Evolutionary conservation across 2,329 filamentous ascomycete species (phyloP).

Genomic region (Trichoderma guizhouense): DNA sequence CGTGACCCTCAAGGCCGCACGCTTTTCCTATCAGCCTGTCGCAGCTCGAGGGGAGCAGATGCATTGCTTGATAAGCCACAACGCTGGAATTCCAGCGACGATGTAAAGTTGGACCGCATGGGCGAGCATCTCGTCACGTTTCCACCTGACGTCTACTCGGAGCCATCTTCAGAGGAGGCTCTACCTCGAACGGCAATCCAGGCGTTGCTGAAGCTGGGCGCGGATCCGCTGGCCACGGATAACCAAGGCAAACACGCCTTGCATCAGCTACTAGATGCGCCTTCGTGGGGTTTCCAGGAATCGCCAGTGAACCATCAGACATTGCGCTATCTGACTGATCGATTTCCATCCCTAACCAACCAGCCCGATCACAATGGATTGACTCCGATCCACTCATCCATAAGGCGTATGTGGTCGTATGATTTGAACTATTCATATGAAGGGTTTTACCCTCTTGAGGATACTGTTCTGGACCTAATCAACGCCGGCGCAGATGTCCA

Average conservation of each 20-base stretch:
- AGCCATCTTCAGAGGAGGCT: not conserved
- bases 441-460: not conserved
- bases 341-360: not conserved
- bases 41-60: not conserved
- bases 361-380: not conserved
- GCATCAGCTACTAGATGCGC: not conserved
- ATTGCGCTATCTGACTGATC: not conserved
- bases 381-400: not conserved
- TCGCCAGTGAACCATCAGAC: not conserved
- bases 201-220: not conserved
- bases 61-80: not conserved
- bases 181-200: not conserved
- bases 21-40: not conserved
- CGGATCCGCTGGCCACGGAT: not conserved
- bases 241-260: not conserved
- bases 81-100: not conserved
- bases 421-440: not conserved
- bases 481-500: not conserved
- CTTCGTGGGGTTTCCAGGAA: no score
- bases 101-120: not conserved
- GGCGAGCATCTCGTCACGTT: not conserved
- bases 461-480: not conserved
- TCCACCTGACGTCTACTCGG: not conserved
- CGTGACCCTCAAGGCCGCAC: conserved; percentile 1
- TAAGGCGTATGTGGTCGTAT: not conserved